Evolutionary conservation across 2,329 filamentous ascomycete genomes (phyloP).

Genomic region (Neofusicoccum ribis): DNA sequence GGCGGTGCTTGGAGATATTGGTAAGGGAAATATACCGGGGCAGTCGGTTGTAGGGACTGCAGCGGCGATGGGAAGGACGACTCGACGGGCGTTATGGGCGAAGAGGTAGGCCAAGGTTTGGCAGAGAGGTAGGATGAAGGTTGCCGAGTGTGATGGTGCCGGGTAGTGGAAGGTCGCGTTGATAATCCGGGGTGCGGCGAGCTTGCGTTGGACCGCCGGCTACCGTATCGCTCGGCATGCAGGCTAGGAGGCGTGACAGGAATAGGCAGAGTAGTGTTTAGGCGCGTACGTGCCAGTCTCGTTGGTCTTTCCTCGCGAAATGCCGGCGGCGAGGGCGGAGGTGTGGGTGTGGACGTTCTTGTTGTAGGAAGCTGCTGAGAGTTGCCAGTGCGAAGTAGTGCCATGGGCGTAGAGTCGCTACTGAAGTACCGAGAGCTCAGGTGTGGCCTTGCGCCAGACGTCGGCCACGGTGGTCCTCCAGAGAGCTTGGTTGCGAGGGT

Average conservation of each 20-base stretch:
- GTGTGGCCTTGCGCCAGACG: background rate
- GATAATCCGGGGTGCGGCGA: background rate
- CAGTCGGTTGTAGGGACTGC: background rate
- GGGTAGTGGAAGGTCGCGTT: background rate
- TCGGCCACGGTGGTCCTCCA: background rate
- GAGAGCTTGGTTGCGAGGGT: background rate
- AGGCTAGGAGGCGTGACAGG: background rate
- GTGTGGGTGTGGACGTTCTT: background rate
- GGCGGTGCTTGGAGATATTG: background rate
- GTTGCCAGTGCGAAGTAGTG: background rate
- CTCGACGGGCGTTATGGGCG: background rate
- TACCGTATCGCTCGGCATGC: background rate
- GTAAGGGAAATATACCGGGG: background rate
- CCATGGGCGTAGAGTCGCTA: too few species aligned
- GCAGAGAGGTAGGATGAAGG: constrained; percentile 7
- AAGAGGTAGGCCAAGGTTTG: background rate
- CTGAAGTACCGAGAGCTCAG: background rate
- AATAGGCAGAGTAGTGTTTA: background rate
- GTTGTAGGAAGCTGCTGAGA: background rate
- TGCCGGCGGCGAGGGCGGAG: background rate
- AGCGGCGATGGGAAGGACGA: background rate
- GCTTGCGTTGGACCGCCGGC: background rate
- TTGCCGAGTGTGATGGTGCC: background rate
- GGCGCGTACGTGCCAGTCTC: background rate
- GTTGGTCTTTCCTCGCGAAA: background rate